Percentiles rank a stretch among this genome's conserved stretches.
These are phyloP conservation scores for Jatropha multifida DNA, from an alignment of 441 rosid genomes.

Conservation along the genomic window DNA sequence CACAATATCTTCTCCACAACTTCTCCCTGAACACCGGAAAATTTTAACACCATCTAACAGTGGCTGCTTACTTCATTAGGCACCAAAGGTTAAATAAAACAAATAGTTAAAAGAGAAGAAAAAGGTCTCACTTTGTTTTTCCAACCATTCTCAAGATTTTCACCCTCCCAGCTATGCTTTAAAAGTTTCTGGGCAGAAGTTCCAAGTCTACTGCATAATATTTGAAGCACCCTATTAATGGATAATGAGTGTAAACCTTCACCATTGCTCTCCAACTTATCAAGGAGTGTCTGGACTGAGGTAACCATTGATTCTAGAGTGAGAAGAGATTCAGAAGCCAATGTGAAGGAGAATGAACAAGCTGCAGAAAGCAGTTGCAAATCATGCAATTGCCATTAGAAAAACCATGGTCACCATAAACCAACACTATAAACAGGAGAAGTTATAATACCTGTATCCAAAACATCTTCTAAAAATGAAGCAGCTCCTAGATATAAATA, in stretches of 20 bases:
- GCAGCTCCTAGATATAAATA: slow-evolving; percentile 61
- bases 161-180: slow-evolving; percentile 54
- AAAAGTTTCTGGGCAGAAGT: slow-evolving; percentile 68
- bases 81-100: slow-evolving; percentile 13
- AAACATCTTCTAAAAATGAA: slow-evolving; percentile 61
- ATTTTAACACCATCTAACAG: slow-evolving; percentile 8
- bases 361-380: slow-evolving; percentile 50
- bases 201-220: slow-evolving; percentile 51
- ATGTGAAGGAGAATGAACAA: slow-evolving; percentile 67
- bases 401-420: slow-evolving; percentile 4
- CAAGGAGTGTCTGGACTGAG: slow-evolving; percentile 43
- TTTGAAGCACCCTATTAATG: slow-evolving; percentile 38
- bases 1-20: slow-evolving; percentile 61
- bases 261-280: slow-evolving; percentile 41
- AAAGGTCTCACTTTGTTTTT: slow-evolving; percentile 64
- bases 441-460: slow-evolving; percentile 49
- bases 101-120: slow-evolving; percentile 15
- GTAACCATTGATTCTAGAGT: slow-evolving; percentile 54
- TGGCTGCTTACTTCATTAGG: slow-evolving; percentile 1
- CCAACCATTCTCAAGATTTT: slow-evolving; percentile 61
- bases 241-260: slow-evolving; percentile 26
- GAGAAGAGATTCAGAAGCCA: slow-evolving; percentile 70
- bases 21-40: slow-evolving; percentile 60
- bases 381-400: slow-evolving; percentile 11
- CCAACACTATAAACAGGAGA: slow-evolving; percentile 12